Conservation (phyloP, 2,329 filamentous ascomycete species). For the Neonectria coccinea region DNA sequence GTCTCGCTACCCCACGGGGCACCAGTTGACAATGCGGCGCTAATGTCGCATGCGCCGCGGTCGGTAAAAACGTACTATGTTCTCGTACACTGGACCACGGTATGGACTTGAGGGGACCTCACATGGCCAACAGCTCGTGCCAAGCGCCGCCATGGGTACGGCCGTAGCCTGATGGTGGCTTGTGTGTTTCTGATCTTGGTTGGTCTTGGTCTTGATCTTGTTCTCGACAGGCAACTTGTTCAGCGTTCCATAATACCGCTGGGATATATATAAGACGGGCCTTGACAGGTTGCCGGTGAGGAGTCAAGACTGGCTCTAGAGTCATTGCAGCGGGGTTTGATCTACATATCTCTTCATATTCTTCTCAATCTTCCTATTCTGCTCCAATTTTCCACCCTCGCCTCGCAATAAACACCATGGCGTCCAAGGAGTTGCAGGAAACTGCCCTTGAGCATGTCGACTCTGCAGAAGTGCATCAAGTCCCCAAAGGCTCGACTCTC, state of each 20-base stretch:
- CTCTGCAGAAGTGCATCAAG: slow-evolving; percentile 10
- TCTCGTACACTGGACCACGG: background rate
- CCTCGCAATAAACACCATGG: slow-evolving; percentile 18
- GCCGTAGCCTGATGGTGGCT: slow-evolving; percentile 14
- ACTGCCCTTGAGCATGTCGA: slow-evolving; percentile 29
- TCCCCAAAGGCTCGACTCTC: slow-evolving; percentile 29
- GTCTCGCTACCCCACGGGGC: slow-evolving; percentile 24
- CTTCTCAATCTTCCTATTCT: background rate
- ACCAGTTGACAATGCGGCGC: slow-evolving; percentile 15
- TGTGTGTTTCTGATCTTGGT: background rate
- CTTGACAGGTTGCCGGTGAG: background rate
- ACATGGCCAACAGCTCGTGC: slow-evolving; percentile 8
- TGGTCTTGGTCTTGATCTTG: background rate
- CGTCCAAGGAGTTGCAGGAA: slow-evolving; percentile 18
- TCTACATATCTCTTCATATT: background rate
- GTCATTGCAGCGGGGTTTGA: background rate
- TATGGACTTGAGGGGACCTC: background rate
- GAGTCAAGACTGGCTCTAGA: background rate
- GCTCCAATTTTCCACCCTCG: background rate
- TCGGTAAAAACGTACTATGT: slow-evolving; percentile 7
- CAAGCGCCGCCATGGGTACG: slow-evolving; percentile 1
- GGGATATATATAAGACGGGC: background rate
- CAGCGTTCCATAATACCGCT: background rate
- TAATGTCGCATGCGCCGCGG: slow-evolving; percentile 10
- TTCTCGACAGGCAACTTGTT: background rate